Conservation (phyloP, 2,329 filamentous ascomycete genomes). For the Fusarium sp. region DNA sequence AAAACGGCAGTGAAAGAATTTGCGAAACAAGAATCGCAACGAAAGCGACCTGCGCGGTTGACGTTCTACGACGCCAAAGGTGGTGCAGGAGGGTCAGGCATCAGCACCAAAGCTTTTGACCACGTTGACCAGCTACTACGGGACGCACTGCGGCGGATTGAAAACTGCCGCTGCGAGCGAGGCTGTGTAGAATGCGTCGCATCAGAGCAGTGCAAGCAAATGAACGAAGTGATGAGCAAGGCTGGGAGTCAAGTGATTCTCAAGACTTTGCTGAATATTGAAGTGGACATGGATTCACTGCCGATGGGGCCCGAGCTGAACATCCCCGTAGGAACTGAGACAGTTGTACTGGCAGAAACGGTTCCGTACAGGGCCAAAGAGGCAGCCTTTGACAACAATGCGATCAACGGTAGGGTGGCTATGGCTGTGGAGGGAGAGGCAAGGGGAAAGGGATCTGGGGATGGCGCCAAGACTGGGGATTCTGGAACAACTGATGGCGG, state of each 20-base stretch:
- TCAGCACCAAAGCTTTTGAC: constrained; percentile 93
- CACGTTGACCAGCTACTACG: constrained; percentile 84
- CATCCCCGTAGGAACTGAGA: constrained; percentile 81
- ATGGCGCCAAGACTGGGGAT: constrained; percentile 20
- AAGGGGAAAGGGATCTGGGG: constrained; percentile 21
- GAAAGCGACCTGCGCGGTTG: constrained; percentile 87
- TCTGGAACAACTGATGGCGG: constrained; percentile 27
- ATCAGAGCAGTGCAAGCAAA: constrained; percentile 84
- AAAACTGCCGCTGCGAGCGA: constrained; percentile 79
- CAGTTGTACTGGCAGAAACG: constrained; percentile 79
- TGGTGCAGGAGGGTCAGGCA: constrained; percentile 83
- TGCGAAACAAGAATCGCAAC: constrained; percentile 72
- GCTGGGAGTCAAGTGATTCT: constrained; percentile 86
- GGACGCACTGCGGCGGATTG: constrained; percentile 82
- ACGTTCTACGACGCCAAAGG: constrained; percentile 98
- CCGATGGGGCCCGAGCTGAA: constrained; percentile 86
- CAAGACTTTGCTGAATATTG: constrained; percentile 77
- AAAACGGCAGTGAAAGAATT: constrained; percentile 92
- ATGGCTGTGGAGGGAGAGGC: background rate
- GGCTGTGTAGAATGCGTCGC: constrained; percentile 94
- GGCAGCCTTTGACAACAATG: constrained; percentile 14
- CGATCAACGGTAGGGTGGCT: background rate
- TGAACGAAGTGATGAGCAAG: constrained; percentile 94
- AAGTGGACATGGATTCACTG: constrained; percentile 85
- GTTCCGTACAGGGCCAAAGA: constrained; percentile 62